Base-by-base conservation (phyloP, 2,329 filamentous ascomycete genomes). In the Anisogramma anomala region DNA sequence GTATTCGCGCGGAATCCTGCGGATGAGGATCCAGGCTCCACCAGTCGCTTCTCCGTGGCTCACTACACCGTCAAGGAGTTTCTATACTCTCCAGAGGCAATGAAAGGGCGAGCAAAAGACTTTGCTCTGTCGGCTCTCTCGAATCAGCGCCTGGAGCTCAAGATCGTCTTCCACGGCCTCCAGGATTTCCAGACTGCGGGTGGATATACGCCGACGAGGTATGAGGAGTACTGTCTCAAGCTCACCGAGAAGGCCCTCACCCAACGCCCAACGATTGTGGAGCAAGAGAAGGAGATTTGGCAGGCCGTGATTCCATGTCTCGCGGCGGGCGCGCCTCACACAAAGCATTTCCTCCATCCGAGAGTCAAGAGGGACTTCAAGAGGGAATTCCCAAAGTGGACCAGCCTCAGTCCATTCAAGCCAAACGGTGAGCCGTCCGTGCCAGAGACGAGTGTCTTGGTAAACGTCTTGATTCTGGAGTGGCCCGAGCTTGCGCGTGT, bases 11-110 rank as follows among this genome's bases (percentile, higher is more conserved):
- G 22, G 31, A 14, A n/a, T n/a, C n/a, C n/a, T n/a, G 28, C 18
- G 5, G 19, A 27, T 2, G 25, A 19, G 28, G 10, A 17, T 4
- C 3, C 4, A 3, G 3, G 2, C 3, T 5, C 9, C 11, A 31
- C 4, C 30, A 18, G 6, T 15, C 23, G 30, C 1, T 37, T 43
- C 13, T 39, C 25, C 1, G 36, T 43, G 18, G 41, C 41, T 4
- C 41, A 43, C 22, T 43, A 43, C 32, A 43, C 41, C 1, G 41
- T 43, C 32, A 43, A 39, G 32, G 41, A 43, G 19, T 43, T 35
- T 13, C 36, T 43, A 3, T 43, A 39, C 8, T 27, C 19, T 19
- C 6, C 30, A 4, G 6, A 2, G 3, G 38, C 41, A 7, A 23
- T 25, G 1, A 1, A 17, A 8, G 26, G 26, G 0, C 2, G 3